Evolutionary conservation across 768 basidiomycete species (phyloP), one percentile per base, ranked within the genome.

Genomic region (Russula vinacea): DNA sequence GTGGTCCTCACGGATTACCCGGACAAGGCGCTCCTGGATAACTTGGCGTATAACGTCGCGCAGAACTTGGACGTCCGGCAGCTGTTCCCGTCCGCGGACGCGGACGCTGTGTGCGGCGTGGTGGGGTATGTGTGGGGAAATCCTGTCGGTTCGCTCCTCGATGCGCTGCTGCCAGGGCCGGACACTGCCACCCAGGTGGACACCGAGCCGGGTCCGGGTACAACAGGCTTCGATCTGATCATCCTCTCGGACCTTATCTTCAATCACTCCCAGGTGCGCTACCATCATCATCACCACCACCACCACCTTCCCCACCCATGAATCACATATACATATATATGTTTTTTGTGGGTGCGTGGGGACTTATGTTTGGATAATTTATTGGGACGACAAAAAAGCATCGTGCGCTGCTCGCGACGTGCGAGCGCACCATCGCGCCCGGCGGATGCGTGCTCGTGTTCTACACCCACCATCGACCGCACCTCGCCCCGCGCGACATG

Each of bases 1-100:
- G 86, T 88, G 2, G 83, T 97, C 3, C 75, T 94, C 53, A 97
- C 97, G 0, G 97, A 99, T 74, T 98, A 98, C 73, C 96, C 96
- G 0, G 96, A 98, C 66, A 70, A 77, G 2, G 73, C 79, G 13
- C 81, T 98, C 33, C 73, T 98, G 29, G 78, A 87, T 2, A 98
- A 98, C 72, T 79, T 98, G 35, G 70, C 74, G 5, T 73, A 81
- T 57, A 98, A 98, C 70, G 81, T 91, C 0, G 71, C 76, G 4
- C 67, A 71, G 16, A 97, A 97, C 29, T 29, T 29, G 29, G 5
- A 29, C 29, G 29, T 29, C 29, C 29, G 5, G 29, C 29, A 5
- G 29, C 29, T 29, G 29, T 29, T 5, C 29, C 29, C 5, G 29
- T 29, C 29, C 29, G n/a, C n/a, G n/a, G n/a, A n/a, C n/a, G n/a